Percentiles rank a stretch among this genome's conserved stretches.
Conservation (phyloP, 2,329 filamentous ascomycete genomes). For the Teratosphaeria gauchensis region DNA sequence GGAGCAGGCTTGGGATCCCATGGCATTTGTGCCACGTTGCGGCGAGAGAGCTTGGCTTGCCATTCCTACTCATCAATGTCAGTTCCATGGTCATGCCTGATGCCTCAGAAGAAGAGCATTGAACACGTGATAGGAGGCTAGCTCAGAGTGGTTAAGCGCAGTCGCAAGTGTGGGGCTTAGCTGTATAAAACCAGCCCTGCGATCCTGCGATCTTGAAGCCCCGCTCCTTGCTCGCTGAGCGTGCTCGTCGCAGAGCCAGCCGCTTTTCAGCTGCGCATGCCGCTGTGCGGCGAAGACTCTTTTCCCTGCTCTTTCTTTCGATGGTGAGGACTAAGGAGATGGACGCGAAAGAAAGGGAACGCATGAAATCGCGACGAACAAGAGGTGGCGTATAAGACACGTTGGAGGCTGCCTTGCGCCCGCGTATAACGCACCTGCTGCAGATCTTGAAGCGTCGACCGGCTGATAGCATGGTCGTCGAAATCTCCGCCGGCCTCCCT, state of each 20-base stretch:
- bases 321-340: not conserved
- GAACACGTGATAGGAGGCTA: constrained; percentile 11
- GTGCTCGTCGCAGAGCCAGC: not conserved
- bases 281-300: not conserved
- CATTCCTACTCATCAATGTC: constrained; percentile 58
- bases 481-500: constrained; percentile 75
- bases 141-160: constrained; percentile 27
- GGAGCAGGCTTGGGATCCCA: constrained; percentile 75
- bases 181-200: constrained; percentile 36
- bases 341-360: not conserved
- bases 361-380: not conserved
- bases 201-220: constrained; percentile 29
- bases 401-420: not conserved
- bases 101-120: not conserved
- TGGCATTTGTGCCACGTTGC: constrained; percentile 79
- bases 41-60: constrained; percentile 80
- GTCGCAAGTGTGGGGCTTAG: constrained; percentile 11
- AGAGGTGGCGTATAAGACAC: not conserved
- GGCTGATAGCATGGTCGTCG: constrained; percentile 89
- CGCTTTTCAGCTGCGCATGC: constrained; percentile 1
- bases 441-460: constrained; percentile 76
- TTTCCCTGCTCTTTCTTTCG: not conserved
- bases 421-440: constrained; percentile 55
- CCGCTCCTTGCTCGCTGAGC: constrained; percentile 30
- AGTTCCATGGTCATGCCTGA: not conserved